Evolutionary conservation across 345 rosid species (phyloP), one percentile per base, ranked within the genome.

Genomic region (Rubroshorea leprosula): DNA sequence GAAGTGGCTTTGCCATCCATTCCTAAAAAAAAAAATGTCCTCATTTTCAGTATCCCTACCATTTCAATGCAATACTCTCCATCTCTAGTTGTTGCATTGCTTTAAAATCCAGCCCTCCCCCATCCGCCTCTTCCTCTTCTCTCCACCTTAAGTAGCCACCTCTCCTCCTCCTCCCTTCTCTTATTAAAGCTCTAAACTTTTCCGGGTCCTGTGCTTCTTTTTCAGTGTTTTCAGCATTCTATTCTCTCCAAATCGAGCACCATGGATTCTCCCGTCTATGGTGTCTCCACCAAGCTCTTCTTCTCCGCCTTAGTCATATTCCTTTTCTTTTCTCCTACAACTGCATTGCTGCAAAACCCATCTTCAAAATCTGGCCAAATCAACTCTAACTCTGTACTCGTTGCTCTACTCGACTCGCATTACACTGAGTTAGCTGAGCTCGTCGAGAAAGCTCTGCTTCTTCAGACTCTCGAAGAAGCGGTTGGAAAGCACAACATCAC

Each of bases 361-460:
- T 47, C 61, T 57, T 39, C 55, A 6, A 72, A 68, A 55, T 25
- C 51, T 25, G 64, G 68, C 61, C 90, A 78, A 63, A 83, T 92
- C 61, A 92, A 81, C 85, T 92, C 98, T 1, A 92, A 89, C 65
- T 92, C 97, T 0, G 85, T 92, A 57, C 87, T 92, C n/a, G 95
- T 92, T 1, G 97, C 97, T 23, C 93, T 92, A 31, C 90, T 89
- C 9, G 98, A 92, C 72, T 92, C 98, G 41, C 97, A 82, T 76
- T 92, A 89, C 71, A 89, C 97, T 0, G 96, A 86, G 64, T 70
- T 92, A 14, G 80, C 98, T 1, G 98, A 92, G 58, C 88, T 89
- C 2, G 84, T 89, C 0, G 98, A 92, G 53, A 92, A 92, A 57
- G 98, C 97, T 26, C 84, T 84, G 27, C 94, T 92, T n/a, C 82